Evolutionary conservation across 176 grass and related monocot genomes (phyloP).

Genomic region (Avena atlantica): DNA sequence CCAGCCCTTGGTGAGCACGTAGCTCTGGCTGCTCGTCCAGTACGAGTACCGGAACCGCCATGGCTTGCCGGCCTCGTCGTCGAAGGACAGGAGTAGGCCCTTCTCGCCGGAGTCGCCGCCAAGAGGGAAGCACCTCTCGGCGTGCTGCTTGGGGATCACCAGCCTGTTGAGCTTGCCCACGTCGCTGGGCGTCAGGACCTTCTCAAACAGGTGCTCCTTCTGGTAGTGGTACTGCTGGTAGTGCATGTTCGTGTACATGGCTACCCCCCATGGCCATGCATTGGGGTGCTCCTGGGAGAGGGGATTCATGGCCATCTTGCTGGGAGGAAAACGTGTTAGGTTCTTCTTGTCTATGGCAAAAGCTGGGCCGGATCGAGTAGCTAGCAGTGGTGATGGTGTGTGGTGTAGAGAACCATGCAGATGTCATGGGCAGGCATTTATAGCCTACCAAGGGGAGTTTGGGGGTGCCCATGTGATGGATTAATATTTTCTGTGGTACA

Average conservation of each 20-base stretch:
- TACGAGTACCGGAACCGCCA: constrained; percentile 97
- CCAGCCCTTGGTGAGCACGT: constrained; percentile 97
- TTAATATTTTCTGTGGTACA: constrained; percentile 60
- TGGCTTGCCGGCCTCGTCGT: constrained; percentile 79
- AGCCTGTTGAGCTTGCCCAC: constrained; percentile 92
- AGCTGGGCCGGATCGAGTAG: constrained; percentile 50
- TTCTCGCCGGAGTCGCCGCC: constrained; percentile 71
- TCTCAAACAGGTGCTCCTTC: constrained; percentile 92
- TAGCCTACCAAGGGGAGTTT: constrained; percentile 70
- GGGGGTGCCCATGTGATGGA: constrained; percentile 42
- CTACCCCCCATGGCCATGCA: constrained; percentile 70
- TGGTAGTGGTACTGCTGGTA: constrained; percentile 68
- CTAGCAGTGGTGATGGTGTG: constrained; percentile 53
- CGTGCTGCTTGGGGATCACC: constrained; percentile 94
- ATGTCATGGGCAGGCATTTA: constrained; percentile 80
- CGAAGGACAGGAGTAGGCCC: constrained; percentile 73
- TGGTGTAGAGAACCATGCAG: constrained; percentile 72
- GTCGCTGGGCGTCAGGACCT: constrained; percentile 79
- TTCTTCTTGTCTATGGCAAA: constrained; percentile 43
- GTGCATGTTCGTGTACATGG: constrained; percentile 71
- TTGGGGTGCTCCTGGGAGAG: constrained; percentile 60
- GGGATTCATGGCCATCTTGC: constrained; percentile 65
- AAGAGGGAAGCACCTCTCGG: constrained; percentile 89
- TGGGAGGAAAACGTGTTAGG: constrained; percentile 36
- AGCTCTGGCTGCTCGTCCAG: constrained; percentile 99